Base-by-base conservation (phyloP, 495 filamentous ascomycete genomes). In the Daldinia childiae region DNA sequence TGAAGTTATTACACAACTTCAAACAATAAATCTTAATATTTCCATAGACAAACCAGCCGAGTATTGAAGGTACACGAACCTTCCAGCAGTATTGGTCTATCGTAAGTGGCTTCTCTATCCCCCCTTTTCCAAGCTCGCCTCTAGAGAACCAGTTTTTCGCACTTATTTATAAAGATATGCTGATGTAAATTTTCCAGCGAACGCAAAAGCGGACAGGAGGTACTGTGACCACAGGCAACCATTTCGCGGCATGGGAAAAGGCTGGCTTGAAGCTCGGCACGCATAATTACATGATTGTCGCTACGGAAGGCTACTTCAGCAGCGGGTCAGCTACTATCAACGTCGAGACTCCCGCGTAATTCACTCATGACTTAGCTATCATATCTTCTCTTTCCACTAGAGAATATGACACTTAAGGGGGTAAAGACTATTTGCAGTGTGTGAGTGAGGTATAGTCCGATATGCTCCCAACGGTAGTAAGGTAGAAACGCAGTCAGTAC, bases 81-180 rank as follows among this genome's bases (percentile, higher is more conserved):
- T 90, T 90, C 73, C 78, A 81, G 32, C 89, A 91, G 80, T 90
- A 82, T 76, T 89, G 86, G 85, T 86, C 85, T 26, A 83, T 90
- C 45, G 58, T 68, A 51, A 61, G 50, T 38, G 0, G 8, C 21
- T 12, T 38, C 11, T 15, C 4, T 6, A 38, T 14, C 12, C 3
- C 17, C 17, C 32, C 34, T 2, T 21, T 24, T 38, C 15, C 17
- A 21, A 21, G 11, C 12, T 24, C 7, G n/a, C 39, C 41, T 45
- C 8, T 17, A 8, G 17, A 21, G 17, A 8, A 4, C n/a, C 6
- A 8, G 17, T 7, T 8, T 17, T 19, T 45, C 41, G 17, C 15
- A 45, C 15, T 21, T 19, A 2, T 1, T 19, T 48, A 5, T 24
- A 19, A 24, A 24, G 2, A 24, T 56, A 21, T 58, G 32, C 30